A percentile compares a stretch with the other conserved stretches of the same genome.
phyloP scores from a whole-genome alignment of 2,329 filamentous ascomycete species.

The Ceratocystis ficicola region DNA sequence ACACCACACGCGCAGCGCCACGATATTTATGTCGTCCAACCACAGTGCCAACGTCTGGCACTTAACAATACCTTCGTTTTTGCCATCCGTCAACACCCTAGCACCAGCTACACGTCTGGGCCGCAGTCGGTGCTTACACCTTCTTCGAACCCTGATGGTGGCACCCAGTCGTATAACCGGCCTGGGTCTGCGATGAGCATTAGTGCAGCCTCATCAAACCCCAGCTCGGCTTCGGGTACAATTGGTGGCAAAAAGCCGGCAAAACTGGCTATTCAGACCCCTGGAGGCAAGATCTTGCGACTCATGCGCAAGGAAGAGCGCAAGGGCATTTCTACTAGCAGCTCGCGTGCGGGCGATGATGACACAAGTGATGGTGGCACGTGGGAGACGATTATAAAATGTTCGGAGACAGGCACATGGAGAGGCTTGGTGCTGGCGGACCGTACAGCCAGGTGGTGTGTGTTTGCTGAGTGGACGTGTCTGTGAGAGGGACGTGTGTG shows the following conservation, averaged over 20 bases:
- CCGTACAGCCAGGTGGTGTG: conserved; percentile 74
- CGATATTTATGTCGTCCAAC: conserved; percentile 92
- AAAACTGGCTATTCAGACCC: conserved; percentile 88
- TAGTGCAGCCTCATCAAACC: conserved; percentile 45
- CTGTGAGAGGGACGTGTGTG: conserved; percentile 24
- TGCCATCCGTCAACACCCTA: conserved; percentile 80
- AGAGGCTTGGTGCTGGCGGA: conserved; percentile 71
- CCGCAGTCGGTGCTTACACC: conserved; percentile 33
- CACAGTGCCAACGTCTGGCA: conserved; percentile 77
- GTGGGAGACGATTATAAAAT: conserved; percentile 88
- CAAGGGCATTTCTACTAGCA: conserved; percentile 38
- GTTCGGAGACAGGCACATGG: conserved; percentile 70
- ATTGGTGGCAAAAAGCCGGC: conserved; percentile 67
- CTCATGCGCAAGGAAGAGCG: conserved; percentile 69
- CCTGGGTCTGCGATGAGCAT: conserved; percentile 55
- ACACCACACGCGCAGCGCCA: conserved; percentile 96
- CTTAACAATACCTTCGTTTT: conserved; percentile 98
- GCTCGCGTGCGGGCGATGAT: conserved; percentile 34
- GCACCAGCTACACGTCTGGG: conserved; percentile 33
- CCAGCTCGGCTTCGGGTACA: conserved; percentile 41
- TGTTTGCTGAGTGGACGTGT: conserved; percentile 80
- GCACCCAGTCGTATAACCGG: conserved; percentile 44
- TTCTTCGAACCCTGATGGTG: conserved; percentile 37
- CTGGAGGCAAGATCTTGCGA: conserved; percentile 84
- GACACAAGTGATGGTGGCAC: conserved; percentile 56